Percentiles rank a stretch among this genome's conserved stretches.
Conservation (phyloP, 2,329 filamentous ascomycete genomes). For the Lasiodiplodia sp. region DNA sequence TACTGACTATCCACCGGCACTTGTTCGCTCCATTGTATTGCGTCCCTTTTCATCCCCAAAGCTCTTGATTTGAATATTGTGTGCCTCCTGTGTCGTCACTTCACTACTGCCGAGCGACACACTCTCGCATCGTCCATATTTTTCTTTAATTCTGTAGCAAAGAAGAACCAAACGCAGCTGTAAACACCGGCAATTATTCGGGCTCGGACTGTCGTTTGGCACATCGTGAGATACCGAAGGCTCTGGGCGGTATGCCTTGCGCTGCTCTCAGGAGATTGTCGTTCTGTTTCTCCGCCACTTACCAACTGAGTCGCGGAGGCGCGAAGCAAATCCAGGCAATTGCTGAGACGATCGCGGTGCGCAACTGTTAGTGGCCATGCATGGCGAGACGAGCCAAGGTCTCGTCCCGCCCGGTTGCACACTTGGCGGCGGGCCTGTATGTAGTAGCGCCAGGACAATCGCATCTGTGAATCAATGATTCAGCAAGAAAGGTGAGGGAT, state of each 20-base stretch:
- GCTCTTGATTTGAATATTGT: not conserved
- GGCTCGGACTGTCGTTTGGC: not conserved
- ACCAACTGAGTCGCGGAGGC: not conserved
- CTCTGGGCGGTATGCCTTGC: constrained; percentile 23
- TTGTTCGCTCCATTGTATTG: not conserved
- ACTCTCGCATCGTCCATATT: not conserved
- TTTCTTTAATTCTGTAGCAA: constrained; percentile 1
- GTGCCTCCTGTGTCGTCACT: not conserved
- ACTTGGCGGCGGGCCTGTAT: constrained; percentile 23
- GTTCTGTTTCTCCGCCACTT: constrained; percentile 25
- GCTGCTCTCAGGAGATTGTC: constrained; percentile 20
- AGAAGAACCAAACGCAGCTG: not conserved
- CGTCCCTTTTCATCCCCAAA: not conserved
- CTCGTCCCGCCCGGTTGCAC: constrained; percentile 13
- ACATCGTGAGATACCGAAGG: not conserved
- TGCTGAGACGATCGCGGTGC: constrained; percentile 4
- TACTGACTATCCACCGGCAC: not conserved
- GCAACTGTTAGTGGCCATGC: not conserved
- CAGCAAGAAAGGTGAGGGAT: not conserved
- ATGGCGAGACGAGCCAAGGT: constrained; percentile 25
- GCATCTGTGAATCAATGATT: not conserved
- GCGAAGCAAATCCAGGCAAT: constrained; percentile 1
- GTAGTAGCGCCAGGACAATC: not conserved
- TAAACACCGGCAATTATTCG: not conserved
- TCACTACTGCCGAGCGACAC: not conserved